Evolutionary conservation across 2,329 filamentous ascomycete species (phyloP).

Genomic region (Camillea tinctor): DNA sequence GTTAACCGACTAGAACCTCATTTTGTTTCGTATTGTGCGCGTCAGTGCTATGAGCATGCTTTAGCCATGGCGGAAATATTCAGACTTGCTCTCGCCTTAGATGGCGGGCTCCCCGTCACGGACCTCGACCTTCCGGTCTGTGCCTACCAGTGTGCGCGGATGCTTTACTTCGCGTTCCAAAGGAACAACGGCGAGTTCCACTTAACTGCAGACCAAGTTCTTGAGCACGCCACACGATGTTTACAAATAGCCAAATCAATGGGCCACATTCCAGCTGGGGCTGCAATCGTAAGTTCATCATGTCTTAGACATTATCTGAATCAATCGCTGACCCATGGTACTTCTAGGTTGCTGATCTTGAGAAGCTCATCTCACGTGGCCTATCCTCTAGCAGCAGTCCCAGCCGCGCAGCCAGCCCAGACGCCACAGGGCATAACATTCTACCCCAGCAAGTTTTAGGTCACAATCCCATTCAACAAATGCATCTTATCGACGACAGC

Average conservation of each 20-base stretch:
- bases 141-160: slow-evolving; percentile 53
- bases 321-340: slow-evolving; percentile 23
- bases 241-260: slow-evolving; percentile 50
- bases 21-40: slow-evolving; percentile 50
- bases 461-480: slow-evolving; percentile 29
- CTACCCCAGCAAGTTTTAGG: slow-evolving; percentile 27
- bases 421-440: slow-evolving; percentile 14
- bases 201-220: slow-evolving; percentile 44
- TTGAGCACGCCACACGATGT: slow-evolving; percentile 51
- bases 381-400: slow-evolving; percentile 34
- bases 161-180: slow-evolving; percentile 52
- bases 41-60: slow-evolving; percentile 54
- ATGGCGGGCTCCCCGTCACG: slow-evolving; percentile 49
- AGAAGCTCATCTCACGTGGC: slow-evolving; percentile 49
- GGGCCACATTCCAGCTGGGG: slow-evolving; percentile 50
- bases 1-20: slow-evolving; percentile 46
- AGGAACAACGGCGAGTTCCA: slow-evolving; percentile 43
- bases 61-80: slow-evolving; percentile 57
- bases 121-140: slow-evolving; percentile 56
- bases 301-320: not conserved
- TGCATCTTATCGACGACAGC: slow-evolving; percentile 31
- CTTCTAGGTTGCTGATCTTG: slow-evolving; percentile 43
- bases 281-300: slow-evolving; percentile 42
- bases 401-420: slow-evolving; percentile 32
- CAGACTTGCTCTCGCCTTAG: slow-evolving; percentile 48